phyloP scores from a whole-genome alignment of 352 stramenopile species.

The Globisporangium cylindrosporum region DNA sequence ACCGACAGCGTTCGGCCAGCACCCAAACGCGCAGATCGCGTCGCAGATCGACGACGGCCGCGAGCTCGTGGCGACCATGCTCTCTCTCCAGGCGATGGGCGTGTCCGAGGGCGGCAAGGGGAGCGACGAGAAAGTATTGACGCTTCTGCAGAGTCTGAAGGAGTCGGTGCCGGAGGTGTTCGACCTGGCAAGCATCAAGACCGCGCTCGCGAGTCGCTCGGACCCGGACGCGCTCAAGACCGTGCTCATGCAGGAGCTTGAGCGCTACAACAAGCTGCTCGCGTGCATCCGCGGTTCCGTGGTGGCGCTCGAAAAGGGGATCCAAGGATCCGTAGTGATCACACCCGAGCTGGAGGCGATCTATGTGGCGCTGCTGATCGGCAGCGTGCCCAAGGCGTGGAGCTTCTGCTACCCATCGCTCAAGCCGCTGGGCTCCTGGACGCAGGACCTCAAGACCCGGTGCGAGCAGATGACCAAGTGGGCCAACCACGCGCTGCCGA shows the following conservation, averaged over 20 bases:
- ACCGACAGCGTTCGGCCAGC: conserved; percentile 92
- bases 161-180: conserved; percentile 91
- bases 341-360: conserved; percentile 93
- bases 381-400: conserved; percentile 89
- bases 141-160: conserved; percentile 74
- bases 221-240: conserved; percentile 93
- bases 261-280: conserved; percentile 93
- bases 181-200: conserved; percentile 79
- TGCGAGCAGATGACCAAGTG: conserved; percentile 91
- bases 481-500: conserved; percentile 79
- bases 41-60: conserved; percentile 93
- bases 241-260: conserved; percentile 93
- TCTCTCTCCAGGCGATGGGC: conserved; percentile 87
- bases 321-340: conserved; percentile 94
- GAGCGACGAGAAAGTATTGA: conserved; percentile 89
- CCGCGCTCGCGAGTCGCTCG: conserved; percentile 52
- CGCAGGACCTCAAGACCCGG: conserved; percentile 87
- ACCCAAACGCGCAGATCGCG: conserved; percentile 94
- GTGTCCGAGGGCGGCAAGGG: conserved; percentile 79
- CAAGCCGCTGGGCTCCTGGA: conserved; percentile 93
- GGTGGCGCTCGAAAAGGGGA: conserved; percentile 86
- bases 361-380: conserved; percentile 89
- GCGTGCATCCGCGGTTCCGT: conserved; percentile 76
- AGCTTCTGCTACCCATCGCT: conserved; percentile 93
- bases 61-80: conserved; percentile 87